Conservation (phyloP, 768 basidiomycete genomes). For the Rhizopogon rudus region DNA sequence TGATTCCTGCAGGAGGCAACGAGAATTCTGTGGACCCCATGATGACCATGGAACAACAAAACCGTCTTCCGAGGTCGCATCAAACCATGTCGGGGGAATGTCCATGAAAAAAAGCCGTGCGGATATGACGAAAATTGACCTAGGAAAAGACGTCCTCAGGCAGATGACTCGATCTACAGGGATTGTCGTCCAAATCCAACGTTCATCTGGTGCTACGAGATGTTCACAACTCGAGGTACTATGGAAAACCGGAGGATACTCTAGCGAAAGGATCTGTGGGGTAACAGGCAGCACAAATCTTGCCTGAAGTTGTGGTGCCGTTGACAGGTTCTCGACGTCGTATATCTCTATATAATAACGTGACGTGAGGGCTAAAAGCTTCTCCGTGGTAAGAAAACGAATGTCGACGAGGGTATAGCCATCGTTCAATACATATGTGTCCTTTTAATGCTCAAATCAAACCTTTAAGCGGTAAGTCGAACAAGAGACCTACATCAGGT, state of each 20-base stretch:
- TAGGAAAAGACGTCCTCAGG: rapidly evolving
- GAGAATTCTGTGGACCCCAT: background rate
- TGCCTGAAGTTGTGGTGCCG: background rate
- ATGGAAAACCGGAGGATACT: background rate
- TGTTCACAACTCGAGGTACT: background rate
- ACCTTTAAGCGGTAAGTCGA: background rate
- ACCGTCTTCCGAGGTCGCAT: background rate
- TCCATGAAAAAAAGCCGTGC: background rate
- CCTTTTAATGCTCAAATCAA: background rate
- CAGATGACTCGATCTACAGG: background rate
- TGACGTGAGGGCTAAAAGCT: background rate
- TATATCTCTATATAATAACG: background rate
- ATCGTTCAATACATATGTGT: background rate
- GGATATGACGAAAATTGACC: background rate
- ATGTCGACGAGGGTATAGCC: background rate
- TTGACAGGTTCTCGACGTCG: background rate
- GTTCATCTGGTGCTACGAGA: background rate
- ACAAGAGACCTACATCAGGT: background rate
- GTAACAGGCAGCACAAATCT: background rate
- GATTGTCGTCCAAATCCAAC: background rate
- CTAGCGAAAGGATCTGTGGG: background rate
- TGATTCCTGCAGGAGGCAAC: background rate
- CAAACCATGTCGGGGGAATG: background rate
- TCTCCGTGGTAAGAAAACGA: background rate
- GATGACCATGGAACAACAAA: background rate